These are phyloP conservation scores for Penicillium sp. DNA, from an alignment of 2,329 filamentous ascomycete species.

Conservation along the genomic window DNA sequence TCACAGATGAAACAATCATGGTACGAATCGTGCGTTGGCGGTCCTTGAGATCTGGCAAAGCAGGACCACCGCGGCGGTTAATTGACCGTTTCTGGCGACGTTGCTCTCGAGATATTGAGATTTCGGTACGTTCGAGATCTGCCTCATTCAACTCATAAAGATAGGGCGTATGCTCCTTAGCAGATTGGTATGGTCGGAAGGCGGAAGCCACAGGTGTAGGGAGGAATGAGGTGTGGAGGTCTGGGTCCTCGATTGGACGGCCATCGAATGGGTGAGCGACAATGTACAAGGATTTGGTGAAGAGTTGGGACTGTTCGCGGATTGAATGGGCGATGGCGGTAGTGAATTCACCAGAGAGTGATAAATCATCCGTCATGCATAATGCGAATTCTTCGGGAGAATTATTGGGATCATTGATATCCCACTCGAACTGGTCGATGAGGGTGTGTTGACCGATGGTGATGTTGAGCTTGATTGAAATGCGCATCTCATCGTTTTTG, in stretches of 20 bases:
- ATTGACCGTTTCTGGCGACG: slow-evolving; percentile 89
- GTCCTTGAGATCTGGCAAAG: slow-evolving; percentile 91
- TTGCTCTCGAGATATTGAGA: slow-evolving; percentile 87
- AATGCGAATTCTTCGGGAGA: slow-evolving; percentile 89
- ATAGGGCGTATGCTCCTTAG: slow-evolving; percentile 88
- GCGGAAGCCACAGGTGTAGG: slow-evolving; percentile 72
- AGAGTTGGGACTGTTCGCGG: slow-evolving; percentile 87
- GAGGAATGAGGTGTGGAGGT: slow-evolving; percentile 75
- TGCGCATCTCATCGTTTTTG: slow-evolving; percentile 98
- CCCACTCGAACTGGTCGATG: slow-evolving; percentile 97
- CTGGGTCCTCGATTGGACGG: slow-evolving; percentile 80
- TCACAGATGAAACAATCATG: slow-evolving; percentile 79
- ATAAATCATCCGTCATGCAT: slow-evolving; percentile 80
- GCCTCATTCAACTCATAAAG: slow-evolving; percentile 87
- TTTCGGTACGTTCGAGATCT: slow-evolving; percentile 80
- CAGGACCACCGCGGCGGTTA: slow-evolving; percentile 83
- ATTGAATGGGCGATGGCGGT: slow-evolving; percentile 97
- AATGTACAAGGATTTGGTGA: slow-evolving; percentile 85
- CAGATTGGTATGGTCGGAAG: slow-evolving; percentile 82
- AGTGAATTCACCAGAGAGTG: slow-evolving; percentile 86
- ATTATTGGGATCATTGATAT: slow-evolving; percentile 90
- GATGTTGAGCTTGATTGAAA: slow-evolving; percentile 91
- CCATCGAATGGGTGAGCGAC: slow-evolving; percentile 92
- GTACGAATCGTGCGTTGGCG: slow-evolving; percentile 87
- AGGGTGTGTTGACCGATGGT: slow-evolving; percentile 91